Percentiles rank a stretch among this genome's conserved stretches.
These are phyloP conservation scores for Kazachstania africana DNA, from an alignment of 805 yeast genomes.

Conservation along the genomic window DNA sequence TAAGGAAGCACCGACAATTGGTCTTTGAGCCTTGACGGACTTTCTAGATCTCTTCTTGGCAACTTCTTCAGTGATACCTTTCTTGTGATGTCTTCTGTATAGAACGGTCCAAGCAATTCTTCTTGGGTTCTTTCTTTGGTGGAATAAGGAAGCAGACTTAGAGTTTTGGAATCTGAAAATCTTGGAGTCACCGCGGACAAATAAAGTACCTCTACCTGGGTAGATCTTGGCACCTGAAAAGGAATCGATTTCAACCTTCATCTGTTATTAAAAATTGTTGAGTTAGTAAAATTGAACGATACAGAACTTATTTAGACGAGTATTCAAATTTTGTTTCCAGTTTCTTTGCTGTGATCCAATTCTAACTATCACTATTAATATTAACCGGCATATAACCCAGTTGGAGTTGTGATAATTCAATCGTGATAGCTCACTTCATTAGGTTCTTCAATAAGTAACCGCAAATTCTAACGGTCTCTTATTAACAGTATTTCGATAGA, in stretches of 20 bases:
- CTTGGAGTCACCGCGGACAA: constrained; percentile 99
- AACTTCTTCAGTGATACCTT: constrained; percentile 98
- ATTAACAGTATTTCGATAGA: too few relatives aligned
- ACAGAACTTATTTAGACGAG: too few relatives aligned
- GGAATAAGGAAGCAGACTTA: constrained; percentile 94
- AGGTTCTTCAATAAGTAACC: too few relatives aligned
- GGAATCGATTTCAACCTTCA: constrained; percentile 99
- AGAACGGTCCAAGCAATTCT: constrained; percentile 99
- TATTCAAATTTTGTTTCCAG: too few relatives aligned
- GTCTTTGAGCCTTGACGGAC: constrained; percentile 97
- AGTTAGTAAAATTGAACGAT: constrained; percentile 1
- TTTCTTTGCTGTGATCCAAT: too few relatives aligned
- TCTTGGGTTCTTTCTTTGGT: constrained; percentile 99
- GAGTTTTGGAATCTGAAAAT: constrained; percentile 98
- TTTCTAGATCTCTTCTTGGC: constrained; percentile 95
- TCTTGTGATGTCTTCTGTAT: constrained; percentile 99
- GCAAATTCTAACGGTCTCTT: too few relatives aligned
- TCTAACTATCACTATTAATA: too few relatives aligned
- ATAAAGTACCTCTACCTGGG: constrained; percentile 99
- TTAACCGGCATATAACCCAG: too few relatives aligned
- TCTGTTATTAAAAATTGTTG: too few relatives aligned
- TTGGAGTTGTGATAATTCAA: too few relatives aligned
- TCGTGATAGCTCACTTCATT: too few relatives aligned
- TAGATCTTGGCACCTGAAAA: constrained; percentile 98
- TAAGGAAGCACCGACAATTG: constrained; percentile 97